phyloP scores from a whole-genome alignment of 805 yeast species.

The Suhomyces vadensis region DNA sequence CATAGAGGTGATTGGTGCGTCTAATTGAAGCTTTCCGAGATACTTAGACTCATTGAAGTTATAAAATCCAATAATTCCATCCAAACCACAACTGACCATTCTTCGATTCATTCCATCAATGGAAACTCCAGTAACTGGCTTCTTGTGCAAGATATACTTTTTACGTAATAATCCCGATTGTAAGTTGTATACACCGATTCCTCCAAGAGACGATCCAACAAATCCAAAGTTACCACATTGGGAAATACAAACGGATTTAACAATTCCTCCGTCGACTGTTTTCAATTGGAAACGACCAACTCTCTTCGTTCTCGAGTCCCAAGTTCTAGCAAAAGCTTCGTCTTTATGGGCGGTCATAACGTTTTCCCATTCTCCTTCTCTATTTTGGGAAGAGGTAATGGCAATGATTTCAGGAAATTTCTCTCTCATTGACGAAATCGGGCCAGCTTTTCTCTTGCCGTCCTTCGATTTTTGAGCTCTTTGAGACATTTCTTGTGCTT shows the following conservation, averaged over 20 bases:
- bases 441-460: constrained; percentile 54
- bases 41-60: constrained; percentile 73
- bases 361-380: constrained; percentile 93
- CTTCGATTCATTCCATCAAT: constrained; percentile 88
- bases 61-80: constrained; percentile 85
- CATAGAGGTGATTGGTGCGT: constrained; percentile 76
- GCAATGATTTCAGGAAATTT: constrained; percentile 76
- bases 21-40: constrained; percentile 65
- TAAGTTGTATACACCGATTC: constrained; percentile 80
- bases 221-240: constrained; percentile 95
- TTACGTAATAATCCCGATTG: constrained; percentile 88
- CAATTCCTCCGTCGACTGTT: constrained; percentile 78
- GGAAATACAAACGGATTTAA: constrained; percentile 74
- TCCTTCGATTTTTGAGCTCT: constrained; percentile 45
- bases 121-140: constrained; percentile 84
- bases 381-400: constrained; percentile 69
- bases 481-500: constrained; percentile 90
- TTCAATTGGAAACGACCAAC: constrained; percentile 71
- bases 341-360: constrained; percentile 85
- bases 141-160: constrained; percentile 67
- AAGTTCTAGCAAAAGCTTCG: constrained; percentile 81
- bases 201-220: constrained; percentile 86
- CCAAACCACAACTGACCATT: constrained; percentile 85
- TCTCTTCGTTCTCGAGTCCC: constrained; percentile 80
- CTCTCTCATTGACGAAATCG: constrained; percentile 52